phyloP scores from a whole-genome alignment of 352 stramenopile species.

The Chrysophaeum taylorii region DNA sequence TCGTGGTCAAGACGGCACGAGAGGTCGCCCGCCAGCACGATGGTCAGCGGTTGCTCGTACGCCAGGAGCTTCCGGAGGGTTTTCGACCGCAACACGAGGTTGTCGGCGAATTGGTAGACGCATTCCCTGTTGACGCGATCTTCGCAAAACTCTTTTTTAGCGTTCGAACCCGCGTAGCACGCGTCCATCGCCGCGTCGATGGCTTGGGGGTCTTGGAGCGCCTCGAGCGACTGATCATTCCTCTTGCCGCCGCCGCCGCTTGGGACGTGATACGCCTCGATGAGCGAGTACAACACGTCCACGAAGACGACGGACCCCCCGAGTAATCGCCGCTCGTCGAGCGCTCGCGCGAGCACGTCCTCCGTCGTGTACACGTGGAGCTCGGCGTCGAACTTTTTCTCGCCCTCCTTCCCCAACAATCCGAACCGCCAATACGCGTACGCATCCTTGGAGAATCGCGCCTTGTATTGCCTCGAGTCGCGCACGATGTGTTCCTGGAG shows the following conservation, averaged over 20 bases:
- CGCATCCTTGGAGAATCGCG: not conserved
- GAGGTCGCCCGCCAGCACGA: not conserved
- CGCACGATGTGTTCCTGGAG: not conserved
- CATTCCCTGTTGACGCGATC: too few species aligned
- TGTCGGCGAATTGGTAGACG: not conserved
- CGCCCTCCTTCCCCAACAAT: too few species aligned
- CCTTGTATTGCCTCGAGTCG: too few species aligned
- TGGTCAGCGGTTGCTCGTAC: not conserved
- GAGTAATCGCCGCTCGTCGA: not conserved
- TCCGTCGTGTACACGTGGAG: not conserved
- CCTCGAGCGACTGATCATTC: too few species aligned
- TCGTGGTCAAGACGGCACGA: not conserved
- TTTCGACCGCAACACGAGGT: not conserved
- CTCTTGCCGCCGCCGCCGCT: too few species aligned
- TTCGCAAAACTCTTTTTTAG: too few species aligned
- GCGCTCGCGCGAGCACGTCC: not conserved
- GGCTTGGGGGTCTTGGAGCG: too few species aligned
- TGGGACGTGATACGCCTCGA: not conserved
- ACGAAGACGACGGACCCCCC: not conserved
- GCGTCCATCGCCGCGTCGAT: not conserved
- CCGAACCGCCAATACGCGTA: slow-evolving; percentile 11
- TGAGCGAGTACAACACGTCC: not conserved
- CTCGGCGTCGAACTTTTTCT: too few species aligned
- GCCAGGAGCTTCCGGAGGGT: not conserved
- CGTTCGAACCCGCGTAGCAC: too few species aligned